Evolutionary conservation across 495 filamentous ascomycete species (phyloP), one percentile per base, ranked within the genome.

Genomic region (Chaetomium cochliodes): DNA sequence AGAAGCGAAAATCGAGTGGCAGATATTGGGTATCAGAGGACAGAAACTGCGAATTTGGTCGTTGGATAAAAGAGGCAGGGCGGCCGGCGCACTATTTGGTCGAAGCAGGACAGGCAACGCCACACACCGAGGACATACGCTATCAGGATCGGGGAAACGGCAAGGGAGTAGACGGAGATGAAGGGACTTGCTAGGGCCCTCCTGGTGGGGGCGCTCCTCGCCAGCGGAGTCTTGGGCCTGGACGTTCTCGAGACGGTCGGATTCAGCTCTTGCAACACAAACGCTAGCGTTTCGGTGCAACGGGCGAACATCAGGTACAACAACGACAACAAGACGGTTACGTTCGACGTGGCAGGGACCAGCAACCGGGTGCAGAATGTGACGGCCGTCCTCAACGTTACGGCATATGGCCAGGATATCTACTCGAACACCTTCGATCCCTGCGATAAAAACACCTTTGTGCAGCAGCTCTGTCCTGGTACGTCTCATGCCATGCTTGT

Each of bases 361-460:
- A 97, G 89, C 70, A 74, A 75, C 60, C 83, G 83, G 71, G 76
- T 82, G 56, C 90, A 94, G 76, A 93, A 96, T 69, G 92, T 98
- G 50, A 90, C 84, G 62, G 93, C 92, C 9, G 74, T 83, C 18
- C 78, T 98, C 57, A 85, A 85, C 50, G 90, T 97, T 46, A 90
- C 83, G 37, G 94, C 94, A 11, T 97, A 97, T 67, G 94, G 94
- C 58, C 87, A 86, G 54, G 73, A 92, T 67, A 83, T 98, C 26
- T 97, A 96, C 76, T 79, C 81, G 16, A 91, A 90, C 57, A 75
- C 76, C 9, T 97, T 98, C 73, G 87, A 96, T 67, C 94, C 94
- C 28, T 98, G 94, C 69, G 80, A 86, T 22, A 58, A 69, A 55
- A 77, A 73, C 15, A 88, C 88, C 6, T 87, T 84, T 62, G 84